Evolutionary conservation across 1,139 yeast genomes (phyloP), one percentile per base, ranked within the genome.

Genomic region (Hemisphaericaspora xylofermentans): DNA sequence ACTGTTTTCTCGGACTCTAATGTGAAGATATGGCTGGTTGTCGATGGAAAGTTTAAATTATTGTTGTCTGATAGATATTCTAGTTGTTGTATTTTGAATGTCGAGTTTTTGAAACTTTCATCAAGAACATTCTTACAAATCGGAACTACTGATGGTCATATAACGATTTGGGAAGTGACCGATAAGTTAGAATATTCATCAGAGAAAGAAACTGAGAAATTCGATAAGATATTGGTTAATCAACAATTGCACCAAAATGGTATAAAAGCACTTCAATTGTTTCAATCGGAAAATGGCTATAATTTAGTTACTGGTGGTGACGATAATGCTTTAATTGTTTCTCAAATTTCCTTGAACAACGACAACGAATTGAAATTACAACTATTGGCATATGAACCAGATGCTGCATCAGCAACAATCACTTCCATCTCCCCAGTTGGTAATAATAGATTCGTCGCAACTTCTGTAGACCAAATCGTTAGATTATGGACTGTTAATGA

Each of bases 1-100:
- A 77, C 89, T 0, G 95, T 84, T 0, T 93, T 88, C 56, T 91
- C 98, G 0, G 91, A 93, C 57, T 91, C 98, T 1, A 68, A 76
- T 6, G 75, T 93, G 37, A 82, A 80, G 49, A 37, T 85, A 0
- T 87, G 91, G 84, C 60, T 65, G 43, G 82, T 80, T 52, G 39
- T 27, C 0, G 44, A 53, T 0, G 63, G 61, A 8, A 41, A 47
- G 0, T 86, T 88, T 54, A 54, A 51, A 1, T 54, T 73, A 13
- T 36, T 84, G 0, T 54, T 73, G 0, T 58, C 64, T 4, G 86
- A 80, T 14, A 59, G 57, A 26, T 89, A 91, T 60, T 70, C 80
- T 41, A 78, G 87, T 0, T 86, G 95, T 52, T 93, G 98, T 61
- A 64, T 91, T 18, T 68, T 88, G 51, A 80, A 82, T 49, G 80